These are phyloP conservation scores for Colletotrichum sp. DNA, from an alignment of 2,329 filamentous ascomycete genomes.

Conservation along the genomic window DNA sequence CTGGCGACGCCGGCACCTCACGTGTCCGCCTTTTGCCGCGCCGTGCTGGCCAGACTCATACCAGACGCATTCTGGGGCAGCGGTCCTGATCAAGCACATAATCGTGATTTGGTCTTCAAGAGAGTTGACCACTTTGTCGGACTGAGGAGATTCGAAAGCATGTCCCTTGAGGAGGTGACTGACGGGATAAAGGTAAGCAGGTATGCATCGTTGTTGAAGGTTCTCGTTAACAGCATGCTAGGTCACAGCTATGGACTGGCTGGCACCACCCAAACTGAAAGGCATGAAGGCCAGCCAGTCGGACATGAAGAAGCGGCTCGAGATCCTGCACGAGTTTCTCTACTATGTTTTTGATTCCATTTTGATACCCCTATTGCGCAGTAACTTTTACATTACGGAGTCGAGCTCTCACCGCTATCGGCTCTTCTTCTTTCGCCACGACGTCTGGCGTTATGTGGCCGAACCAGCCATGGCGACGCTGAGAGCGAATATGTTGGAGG, in stretches of 20 bases:
- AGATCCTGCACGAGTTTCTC: slow-evolving; percentile 83
- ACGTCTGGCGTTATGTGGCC: slow-evolving; percentile 81
- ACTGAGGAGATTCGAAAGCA: slow-evolving; percentile 80
- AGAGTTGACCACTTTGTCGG: slow-evolving; percentile 80
- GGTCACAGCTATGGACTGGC: slow-evolving; percentile 76
- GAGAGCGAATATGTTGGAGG: slow-evolving; percentile 78
- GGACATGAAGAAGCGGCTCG: slow-evolving; percentile 76
- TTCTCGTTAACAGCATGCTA: slow-evolving; percentile 35
- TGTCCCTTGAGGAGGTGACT: slow-evolving; percentile 78
- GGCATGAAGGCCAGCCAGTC: slow-evolving; percentile 67
- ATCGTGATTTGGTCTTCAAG: slow-evolving; percentile 65
- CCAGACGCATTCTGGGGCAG: slow-evolving; percentile 78
- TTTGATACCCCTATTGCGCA: slow-evolving; percentile 83
- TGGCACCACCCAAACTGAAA: slow-evolving; percentile 58
- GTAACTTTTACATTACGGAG: slow-evolving; percentile 95
- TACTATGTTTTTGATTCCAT: slow-evolving; percentile 95
- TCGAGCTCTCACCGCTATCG: slow-evolving; percentile 80
- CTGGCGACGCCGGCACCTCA: slow-evolving; percentile 70
- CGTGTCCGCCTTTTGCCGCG: slow-evolving; percentile 88
- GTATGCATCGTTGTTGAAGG: background rate
- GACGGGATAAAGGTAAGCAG: slow-evolving; percentile 74
- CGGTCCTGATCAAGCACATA: slow-evolving; percentile 57
- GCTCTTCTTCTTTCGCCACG: slow-evolving; percentile 93
- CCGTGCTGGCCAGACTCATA: slow-evolving; percentile 74
- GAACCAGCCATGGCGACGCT: slow-evolving; percentile 74